These are phyloP conservation scores for Cutaneotrichosporon spelunceum DNA, from an alignment of 1,284 basidiomycete genomes.

Conservation along the genomic window DNA sequence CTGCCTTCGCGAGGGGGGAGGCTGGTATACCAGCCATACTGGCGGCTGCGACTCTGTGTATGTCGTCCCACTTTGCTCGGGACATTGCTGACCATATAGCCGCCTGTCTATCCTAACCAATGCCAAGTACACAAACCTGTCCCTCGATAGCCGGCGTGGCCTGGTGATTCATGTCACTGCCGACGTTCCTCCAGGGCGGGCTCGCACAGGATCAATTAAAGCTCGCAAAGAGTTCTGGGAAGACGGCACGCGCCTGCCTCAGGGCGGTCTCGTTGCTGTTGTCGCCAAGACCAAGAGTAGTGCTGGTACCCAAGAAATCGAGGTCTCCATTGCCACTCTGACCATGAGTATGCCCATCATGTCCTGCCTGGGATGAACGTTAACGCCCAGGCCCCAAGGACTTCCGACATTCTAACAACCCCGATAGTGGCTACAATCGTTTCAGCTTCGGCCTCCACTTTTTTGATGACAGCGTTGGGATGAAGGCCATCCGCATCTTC, in stretches of 20 bases:
- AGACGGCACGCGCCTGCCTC: slow-evolving; percentile 57
- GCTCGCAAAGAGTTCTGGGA: slow-evolving; percentile 58
- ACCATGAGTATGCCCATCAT: slow-evolving; percentile 11
- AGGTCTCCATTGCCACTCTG: slow-evolving; percentile 16
- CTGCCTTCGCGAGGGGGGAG: background rate
- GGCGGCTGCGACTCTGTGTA: slow-evolving; percentile 1
- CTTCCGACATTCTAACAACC: background rate
- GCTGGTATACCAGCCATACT: slow-evolving; percentile 6
- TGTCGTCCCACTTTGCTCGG: background rate
- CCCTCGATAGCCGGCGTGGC: slow-evolving; percentile 55
- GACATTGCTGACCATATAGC: slow-evolving; percentile 30
- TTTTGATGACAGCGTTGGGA: slow-evolving; percentile 57
- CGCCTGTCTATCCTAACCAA: slow-evolving; percentile 61
- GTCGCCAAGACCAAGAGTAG: slow-evolving; percentile 51
- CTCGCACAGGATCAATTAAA: slow-evolving; percentile 12
- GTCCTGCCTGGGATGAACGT: no score
- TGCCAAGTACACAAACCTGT: slow-evolving; percentile 53
- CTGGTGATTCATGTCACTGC: slow-evolving; percentile 55
- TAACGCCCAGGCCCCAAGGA: background rate
- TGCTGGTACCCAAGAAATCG: slow-evolving; percentile 11
- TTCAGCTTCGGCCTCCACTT: slow-evolving; percentile 55
- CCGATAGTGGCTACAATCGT: background rate
- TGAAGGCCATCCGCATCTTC: slow-evolving; percentile 29
- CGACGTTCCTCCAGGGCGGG: slow-evolving; percentile 54
- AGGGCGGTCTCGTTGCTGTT: slow-evolving; percentile 60